A percentile compares a stretch with the other conserved stretches of the same genome.
phyloP scores from a whole-genome alignment of 2,329 filamentous ascomycete genomes.

The Diaporthe vaccinii region DNA sequence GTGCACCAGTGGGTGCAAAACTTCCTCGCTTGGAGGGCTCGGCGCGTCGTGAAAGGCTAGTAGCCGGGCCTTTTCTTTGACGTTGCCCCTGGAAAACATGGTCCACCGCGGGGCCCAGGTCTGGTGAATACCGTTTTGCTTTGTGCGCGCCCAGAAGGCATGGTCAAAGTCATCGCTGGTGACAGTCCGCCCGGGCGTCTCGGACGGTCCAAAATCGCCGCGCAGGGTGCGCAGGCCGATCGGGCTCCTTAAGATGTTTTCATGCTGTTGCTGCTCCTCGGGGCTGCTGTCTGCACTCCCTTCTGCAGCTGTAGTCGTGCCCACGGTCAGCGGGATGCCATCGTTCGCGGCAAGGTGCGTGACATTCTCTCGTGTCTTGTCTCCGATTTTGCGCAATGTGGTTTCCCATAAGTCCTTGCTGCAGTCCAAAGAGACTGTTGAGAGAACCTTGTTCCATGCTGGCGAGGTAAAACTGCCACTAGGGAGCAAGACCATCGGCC shows the following conservation, averaged over 20 bases:
- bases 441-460: constrained; percentile 57
- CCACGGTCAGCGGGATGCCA: constrained; percentile 66
- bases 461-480: constrained; percentile 66
- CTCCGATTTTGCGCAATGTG: constrained; percentile 63
- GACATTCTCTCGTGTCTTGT: constrained; percentile 55
- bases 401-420: constrained; percentile 59
- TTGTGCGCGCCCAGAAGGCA: constrained; percentile 84
- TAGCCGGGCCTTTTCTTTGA: constrained; percentile 87
- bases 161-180: constrained; percentile 67
- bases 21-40: background rate
- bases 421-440: constrained; percentile 43
- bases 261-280: constrained; percentile 48
- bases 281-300: background rate
- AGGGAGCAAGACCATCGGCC: constrained; percentile 72
- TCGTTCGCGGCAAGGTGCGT: constrained; percentile 74
- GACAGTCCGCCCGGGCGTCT: constrained; percentile 45
- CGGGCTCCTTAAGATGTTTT: constrained; percentile 83
- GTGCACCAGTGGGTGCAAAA: background rate
- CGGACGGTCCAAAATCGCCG: constrained; percentile 79
- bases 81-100: constrained; percentile 94
- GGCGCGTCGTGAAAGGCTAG: constrained; percentile 62
- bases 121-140: constrained; percentile 85
- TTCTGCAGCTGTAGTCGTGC: background rate
- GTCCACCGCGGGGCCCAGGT: constrained; percentile 91
- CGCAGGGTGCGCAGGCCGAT: constrained; percentile 76